Evolutionary conservation across 176 grass and related monocot species (phyloP), one percentile per base, ranked within the genome.

Genomic region (Bothriochloa decipiens): DNA sequence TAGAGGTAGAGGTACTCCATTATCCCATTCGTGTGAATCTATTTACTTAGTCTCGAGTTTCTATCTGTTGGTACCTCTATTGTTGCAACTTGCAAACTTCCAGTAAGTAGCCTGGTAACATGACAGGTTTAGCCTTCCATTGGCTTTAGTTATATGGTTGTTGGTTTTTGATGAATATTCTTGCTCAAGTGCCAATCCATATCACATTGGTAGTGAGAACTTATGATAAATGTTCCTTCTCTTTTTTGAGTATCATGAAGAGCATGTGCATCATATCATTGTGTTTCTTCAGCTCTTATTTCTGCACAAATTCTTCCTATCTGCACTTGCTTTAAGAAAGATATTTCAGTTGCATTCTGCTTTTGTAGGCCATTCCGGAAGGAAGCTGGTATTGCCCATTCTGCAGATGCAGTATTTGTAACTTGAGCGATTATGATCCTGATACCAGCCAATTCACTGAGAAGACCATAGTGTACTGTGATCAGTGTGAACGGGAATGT

Each of bases 401-500:
- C 18, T 94, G 92, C 53, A 86, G 83, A 82, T 97, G 92, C 71
- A 68, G 45, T 72, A 84, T 92, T 78, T 97, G 94, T 84, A 82
- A 87, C 68, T 83, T 7, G 14, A 79, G 94, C 55, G 86, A 86
- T 81, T 92, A 88, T 85, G 85, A 85, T 81, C 65, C 79, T 77
- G 80, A 93, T 80, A 68, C 40, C 40, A 82, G 84, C 72, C 45
- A 84, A 65, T 90, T 90, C 79, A 84, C 81, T 15, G 70, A 86
- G 67, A 88, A 90, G 74, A 89, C 91, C 49, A 75, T 94, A 37
- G 65, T 97, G 43, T 94, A 83, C 65, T 97, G 94, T 52, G 87
- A 92, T 72, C 91, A 93, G 53, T 97, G 94, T 82, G 89, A 94
- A 87, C 78, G 65, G 42, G 87, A 92, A 92, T 94, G 92, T 94